Base-by-base conservation (phyloP, 2,329 filamentous ascomycete genomes). In the Claviceps arundinis region DNA sequence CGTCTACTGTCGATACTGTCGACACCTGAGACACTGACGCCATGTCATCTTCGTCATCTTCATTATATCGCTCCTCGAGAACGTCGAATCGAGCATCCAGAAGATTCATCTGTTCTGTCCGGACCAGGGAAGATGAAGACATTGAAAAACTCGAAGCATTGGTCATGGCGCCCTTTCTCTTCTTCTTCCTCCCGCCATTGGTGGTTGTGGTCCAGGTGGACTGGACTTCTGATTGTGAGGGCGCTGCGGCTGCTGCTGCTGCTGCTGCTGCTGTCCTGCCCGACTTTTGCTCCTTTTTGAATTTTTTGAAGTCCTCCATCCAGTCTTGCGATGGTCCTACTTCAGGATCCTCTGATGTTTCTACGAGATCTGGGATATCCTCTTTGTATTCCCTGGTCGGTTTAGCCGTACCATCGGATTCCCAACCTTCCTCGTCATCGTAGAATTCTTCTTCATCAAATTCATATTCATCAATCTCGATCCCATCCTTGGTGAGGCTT, bases 121-220 rank as follows among this genome's bases (percentile, higher is more conserved):
- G 82, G 50, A 88, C 83, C 17, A 95, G 74, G 0, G 89, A 85
- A 0, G 89, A 94, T 1, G 87, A 94, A 0, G 87, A 89, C 90
- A 95, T 95, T 50, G 87, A 93, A 69, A 93, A 95, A 54, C 80
- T 82, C 1, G 89, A 93, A 0, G 87, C 85, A 57, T 86, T 88
- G 3, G 91, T 97, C 66, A 94, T 71, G 2, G 93, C 91, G 46
- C 90, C 91, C 74, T 95, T 97, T 64, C 91, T 82, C 79, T 95
- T 96, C 82, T 97, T 97, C 56, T 78, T 79, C 50, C 87, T 81
- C 13, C 89, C 89, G 38, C 87, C 88, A 56, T 84, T 85, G 1
- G 87, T 84, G 2, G 85, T 89, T 0, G 85, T 82, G 1, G 85
- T 89, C 71, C 85, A 78, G 58, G 84, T 73, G 5, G 85, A 86